Conservation (phyloP, 2,329 filamentous ascomycete species). For the Coniochaeta sp. region DNA sequence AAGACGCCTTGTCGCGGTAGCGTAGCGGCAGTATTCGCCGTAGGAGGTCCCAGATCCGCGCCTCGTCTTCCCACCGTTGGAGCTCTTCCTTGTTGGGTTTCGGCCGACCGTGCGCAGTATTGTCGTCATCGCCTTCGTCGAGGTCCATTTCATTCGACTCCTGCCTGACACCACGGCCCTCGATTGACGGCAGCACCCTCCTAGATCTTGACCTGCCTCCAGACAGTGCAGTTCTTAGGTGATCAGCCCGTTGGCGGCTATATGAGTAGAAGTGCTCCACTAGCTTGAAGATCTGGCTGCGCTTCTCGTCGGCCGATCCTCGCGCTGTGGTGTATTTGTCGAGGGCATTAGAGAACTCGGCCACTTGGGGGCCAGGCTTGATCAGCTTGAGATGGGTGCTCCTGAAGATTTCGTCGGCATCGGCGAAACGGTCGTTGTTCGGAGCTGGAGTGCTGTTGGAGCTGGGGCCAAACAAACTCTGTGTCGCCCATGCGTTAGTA, state of each 20-base stretch:
- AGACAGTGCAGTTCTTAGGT: conserved; percentile 15
- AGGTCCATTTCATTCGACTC: conserved; percentile 49
- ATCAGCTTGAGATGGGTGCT: conserved; percentile 29
- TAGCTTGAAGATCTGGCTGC: conserved; percentile 61
- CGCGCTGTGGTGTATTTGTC: conserved; percentile 60
- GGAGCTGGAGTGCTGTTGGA: background rate
- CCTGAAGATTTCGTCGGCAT: conserved; percentile 21
- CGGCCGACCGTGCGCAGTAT: conserved; percentile 15
- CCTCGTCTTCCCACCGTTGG: conserved; percentile 69
- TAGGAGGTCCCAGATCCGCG: conserved; percentile 85
- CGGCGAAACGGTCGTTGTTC: conserved; percentile 18
- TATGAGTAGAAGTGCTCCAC: conserved; percentile 58
- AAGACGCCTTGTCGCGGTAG: conserved; percentile 35
- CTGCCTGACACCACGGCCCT: conserved; percentile 25
- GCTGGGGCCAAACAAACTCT: background rate
- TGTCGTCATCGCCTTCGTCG: conserved; percentile 38
- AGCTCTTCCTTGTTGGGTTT: conserved; percentile 32
- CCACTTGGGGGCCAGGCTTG: conserved; percentile 71
- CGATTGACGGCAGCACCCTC: conserved; percentile 30
- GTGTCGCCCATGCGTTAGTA: background rate
- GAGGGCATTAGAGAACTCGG: conserved; percentile 75
- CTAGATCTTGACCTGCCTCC: background rate
- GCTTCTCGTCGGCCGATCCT: conserved; percentile 44
- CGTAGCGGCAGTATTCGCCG: conserved; percentile 66
- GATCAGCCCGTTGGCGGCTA: conserved; percentile 35